phyloP scores from a whole-genome alignment of 129 eudicot genomes.

The Lactuca saligna region DNA sequence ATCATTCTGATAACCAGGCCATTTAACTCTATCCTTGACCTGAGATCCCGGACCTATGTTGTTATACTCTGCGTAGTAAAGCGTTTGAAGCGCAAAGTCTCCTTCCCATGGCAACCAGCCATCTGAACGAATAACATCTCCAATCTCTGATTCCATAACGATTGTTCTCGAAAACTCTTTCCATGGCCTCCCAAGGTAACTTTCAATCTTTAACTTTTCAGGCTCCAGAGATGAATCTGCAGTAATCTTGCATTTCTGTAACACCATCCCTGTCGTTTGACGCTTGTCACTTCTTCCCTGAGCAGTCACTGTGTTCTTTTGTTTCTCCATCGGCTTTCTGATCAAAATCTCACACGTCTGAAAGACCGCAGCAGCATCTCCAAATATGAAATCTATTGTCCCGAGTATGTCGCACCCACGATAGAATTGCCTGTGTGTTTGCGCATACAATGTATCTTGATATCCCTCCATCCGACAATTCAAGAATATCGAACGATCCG shows the following conservation, averaged over 20 bases:
- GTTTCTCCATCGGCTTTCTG: constrained; percentile 64
- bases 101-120: constrained; percentile 68
- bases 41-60: constrained; percentile 59
- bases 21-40: constrained; percentile 50
- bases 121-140: constrained; percentile 43
- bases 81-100: constrained; percentile 48
- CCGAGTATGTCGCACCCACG: constrained; percentile 70
- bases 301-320: constrained; percentile 63
- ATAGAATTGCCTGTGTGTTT: constrained; percentile 73
- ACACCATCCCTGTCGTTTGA: constrained; percentile 70
- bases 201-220: constrained; percentile 34
- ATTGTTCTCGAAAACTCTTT: constrained; percentile 62
- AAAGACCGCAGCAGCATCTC: constrained; percentile 72
- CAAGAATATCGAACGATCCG: constrained; percentile 63
- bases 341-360: constrained; percentile 59
- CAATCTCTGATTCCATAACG: constrained; percentile 66
- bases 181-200: constrained; percentile 78
- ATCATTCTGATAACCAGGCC: constrained; percentile 49
- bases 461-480: constrained; percentile 78
- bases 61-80: constrained; percentile 55
- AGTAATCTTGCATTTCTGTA: constrained; percentile 57
- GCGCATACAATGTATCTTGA: constrained; percentile 64
- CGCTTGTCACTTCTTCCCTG: constrained; percentile 60
- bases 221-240: constrained; percentile 42
- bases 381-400: constrained; percentile 68